phyloP scores from a whole-genome alignment of 352 stramenopile species.

The Phytophthora melonis region DNA sequence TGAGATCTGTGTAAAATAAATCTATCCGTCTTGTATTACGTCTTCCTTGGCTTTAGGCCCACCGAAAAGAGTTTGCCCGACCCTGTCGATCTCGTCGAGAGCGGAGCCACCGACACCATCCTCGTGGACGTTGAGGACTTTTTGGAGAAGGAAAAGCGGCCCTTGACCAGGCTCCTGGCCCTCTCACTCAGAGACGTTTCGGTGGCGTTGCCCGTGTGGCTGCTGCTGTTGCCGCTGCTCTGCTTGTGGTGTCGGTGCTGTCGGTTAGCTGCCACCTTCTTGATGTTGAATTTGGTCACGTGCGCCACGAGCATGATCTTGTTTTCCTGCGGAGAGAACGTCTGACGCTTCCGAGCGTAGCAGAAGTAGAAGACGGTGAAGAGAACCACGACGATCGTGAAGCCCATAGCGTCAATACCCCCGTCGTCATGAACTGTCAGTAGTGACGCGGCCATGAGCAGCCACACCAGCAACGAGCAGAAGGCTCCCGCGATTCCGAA shows the following conservation, averaged over 20 bases:
- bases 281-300: constrained; percentile 44
- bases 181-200: background rate
- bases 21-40: background rate
- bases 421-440: constrained; percentile 34
- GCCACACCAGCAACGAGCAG: constrained; percentile 31
- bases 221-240: background rate
- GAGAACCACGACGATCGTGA: constrained; percentile 22
- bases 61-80: background rate
- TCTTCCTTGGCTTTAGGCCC: background rate
- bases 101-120: constrained; percentile 1
- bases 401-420: constrained; percentile 24
- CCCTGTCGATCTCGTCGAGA: background rate
- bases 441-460: constrained; percentile 25
- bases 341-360: constrained; percentile 41
- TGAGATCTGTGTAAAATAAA: too few species aligned
- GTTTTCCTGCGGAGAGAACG: constrained; percentile 47
- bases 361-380: constrained; percentile 40
- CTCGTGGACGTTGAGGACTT: background rate
- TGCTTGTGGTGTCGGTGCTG: background rate
- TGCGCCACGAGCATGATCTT: constrained; percentile 47
- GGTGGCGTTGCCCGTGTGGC: background rate
- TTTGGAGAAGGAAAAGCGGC: background rate
- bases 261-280: constrained; percentile 16
- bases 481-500: constrained; percentile 37
- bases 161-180: constrained; percentile 1